These are phyloP conservation scores for Daldinia concentrica DNA, from an alignment of 495 filamentous ascomycete species.

Conservation along the genomic window DNA sequence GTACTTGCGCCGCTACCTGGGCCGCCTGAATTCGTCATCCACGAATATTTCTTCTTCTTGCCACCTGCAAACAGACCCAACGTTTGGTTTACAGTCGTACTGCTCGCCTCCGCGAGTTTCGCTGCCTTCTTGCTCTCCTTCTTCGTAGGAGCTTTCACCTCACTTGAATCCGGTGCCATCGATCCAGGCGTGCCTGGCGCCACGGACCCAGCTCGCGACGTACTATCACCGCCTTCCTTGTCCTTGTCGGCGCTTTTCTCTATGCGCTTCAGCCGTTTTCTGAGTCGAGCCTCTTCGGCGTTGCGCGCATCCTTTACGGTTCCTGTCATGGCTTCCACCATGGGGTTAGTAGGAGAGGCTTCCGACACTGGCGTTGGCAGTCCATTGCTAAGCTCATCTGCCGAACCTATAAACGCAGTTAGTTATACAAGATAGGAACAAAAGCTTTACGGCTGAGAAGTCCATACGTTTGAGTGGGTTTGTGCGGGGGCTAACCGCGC, in stretches of 20 bases:
- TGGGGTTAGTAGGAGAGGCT: conserved; percentile 42
- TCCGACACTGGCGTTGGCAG: conserved; percentile 39
- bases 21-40: conserved; percentile 61
- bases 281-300: conserved; percentile 58
- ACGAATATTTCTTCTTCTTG: conserved; percentile 66
- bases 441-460: conserved; percentile 40
- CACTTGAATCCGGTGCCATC: conserved; percentile 53
- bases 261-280: conserved; percentile 58
- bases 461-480: conserved; percentile 70
- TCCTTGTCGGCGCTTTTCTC: conserved; percentile 48
- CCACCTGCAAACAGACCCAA: conserved; percentile 63
- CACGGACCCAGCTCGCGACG: conserved; percentile 56
- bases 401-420: conserved; percentile 35
- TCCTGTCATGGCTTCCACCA: conserved; percentile 51
- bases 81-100: conserved; percentile 64
- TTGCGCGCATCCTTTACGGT: conserved; percentile 54
- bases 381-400: conserved; percentile 41
- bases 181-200: conserved; percentile 61
- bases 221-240: conserved; percentile 45
- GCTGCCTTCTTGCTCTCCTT: conserved; percentile 70
- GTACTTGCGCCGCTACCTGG: conserved; percentile 58
- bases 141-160: conserved; percentile 60
- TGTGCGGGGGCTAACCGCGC: conserved; percentile 58
- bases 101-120: conserved; percentile 62
- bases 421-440: conserved; percentile 20